Percentiles rank a stretch among this genome's conserved stretches.
These are phyloP conservation scores for Zalaria obscura DNA, from an alignment of 2,329 filamentous ascomycete species.

Conservation along the genomic window DNA sequence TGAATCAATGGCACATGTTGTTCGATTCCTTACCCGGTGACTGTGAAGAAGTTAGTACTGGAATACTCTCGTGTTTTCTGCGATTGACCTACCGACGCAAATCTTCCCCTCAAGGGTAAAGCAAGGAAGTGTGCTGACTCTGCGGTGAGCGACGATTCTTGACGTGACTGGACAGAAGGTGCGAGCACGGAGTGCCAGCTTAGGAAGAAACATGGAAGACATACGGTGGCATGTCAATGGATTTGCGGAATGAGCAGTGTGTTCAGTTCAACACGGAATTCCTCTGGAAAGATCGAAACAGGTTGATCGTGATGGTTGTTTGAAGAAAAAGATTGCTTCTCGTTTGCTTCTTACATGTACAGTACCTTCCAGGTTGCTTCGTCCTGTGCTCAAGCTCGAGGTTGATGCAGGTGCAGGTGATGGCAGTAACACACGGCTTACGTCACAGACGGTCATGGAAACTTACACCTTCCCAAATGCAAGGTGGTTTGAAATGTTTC, in stretches of 20 bases:
- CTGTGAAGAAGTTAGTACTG: slow-evolving; percentile 1
- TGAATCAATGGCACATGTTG: not conserved
- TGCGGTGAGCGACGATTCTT: slow-evolving; percentile 2
- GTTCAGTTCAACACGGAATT: too few relatives aligned
- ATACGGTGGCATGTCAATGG: slow-evolving; percentile 5
- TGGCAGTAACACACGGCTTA: too few relatives aligned
- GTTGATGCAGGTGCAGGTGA: too few relatives aligned
- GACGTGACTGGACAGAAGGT: not conserved
- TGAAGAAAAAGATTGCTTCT: too few relatives aligned
- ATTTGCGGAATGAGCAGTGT: not conserved
- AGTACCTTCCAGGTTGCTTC: too few relatives aligned
- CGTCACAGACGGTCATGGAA: too few relatives aligned
- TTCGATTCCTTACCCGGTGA: slow-evolving; percentile 3
- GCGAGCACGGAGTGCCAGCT: not conserved
- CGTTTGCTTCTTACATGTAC: too few relatives aligned
- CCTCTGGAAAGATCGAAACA: too few relatives aligned
- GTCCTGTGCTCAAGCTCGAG: too few relatives aligned
- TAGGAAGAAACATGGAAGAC: not conserved
- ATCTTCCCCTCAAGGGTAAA: slow-evolving; percentile 7
- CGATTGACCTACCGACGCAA: slow-evolving; percentile 4
- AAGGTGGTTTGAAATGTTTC: too few relatives aligned
- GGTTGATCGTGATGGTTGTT: too few relatives aligned
- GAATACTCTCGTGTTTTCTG: not conserved
- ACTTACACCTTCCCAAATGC: too few relatives aligned
- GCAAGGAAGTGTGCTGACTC: slow-evolving; percentile 5